Percentiles rank a stretch among this genome's conserved stretches.
phyloP scores from a whole-genome alignment of 495 filamentous ascomycete genomes.

The Hyaloscypha finlandica region DNA sequence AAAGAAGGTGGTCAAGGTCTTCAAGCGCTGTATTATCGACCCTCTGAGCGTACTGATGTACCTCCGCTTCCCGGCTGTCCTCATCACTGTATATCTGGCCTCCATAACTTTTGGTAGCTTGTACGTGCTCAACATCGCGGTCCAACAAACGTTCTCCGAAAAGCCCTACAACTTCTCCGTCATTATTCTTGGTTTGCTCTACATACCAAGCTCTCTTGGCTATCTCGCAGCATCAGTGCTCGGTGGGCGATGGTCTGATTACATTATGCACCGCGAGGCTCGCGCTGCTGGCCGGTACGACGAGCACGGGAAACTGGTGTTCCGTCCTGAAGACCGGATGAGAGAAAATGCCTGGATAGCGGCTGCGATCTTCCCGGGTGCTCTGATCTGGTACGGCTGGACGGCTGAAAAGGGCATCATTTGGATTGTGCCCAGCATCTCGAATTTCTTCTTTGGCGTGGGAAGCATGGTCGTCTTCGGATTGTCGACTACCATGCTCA shows the following conservation, averaged over 20 bases:
- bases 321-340: slow-evolving; percentile 86
- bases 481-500: slow-evolving; percentile 77
- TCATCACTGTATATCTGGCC: slow-evolving; percentile 79
- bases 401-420: slow-evolving; percentile 42
- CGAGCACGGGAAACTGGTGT: slow-evolving; percentile 66
- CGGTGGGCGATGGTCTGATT: slow-evolving; percentile 86
- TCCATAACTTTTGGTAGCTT: slow-evolving; percentile 79
- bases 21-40: slow-evolving; percentile 74
- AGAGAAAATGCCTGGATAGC: slow-evolving; percentile 86
- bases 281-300: slow-evolving; percentile 70
- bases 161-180: slow-evolving; percentile 75
- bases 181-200: slow-evolving; percentile 76
- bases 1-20: slow-evolving; percentile 48
- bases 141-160: slow-evolving; percentile 72
- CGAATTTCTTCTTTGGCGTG: slow-evolving; percentile 86
- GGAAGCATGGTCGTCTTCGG: slow-evolving; percentile 89
- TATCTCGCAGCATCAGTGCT: slow-evolving; percentile 72
- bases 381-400: slow-evolving; percentile 65
- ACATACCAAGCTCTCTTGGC: slow-evolving; percentile 78
- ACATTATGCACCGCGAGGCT: slow-evolving; percentile 85
- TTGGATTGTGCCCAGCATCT: slow-evolving; percentile 58
- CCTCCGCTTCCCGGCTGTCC: slow-evolving; percentile 77
- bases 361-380: slow-evolving; percentile 71
- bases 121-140: slow-evolving; percentile 84
- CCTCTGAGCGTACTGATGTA: slow-evolving; percentile 78